Evolutionary conservation across 2,329 filamentous ascomycete species (phyloP), one percentile per base, ranked within the genome.

Genomic region (Fusarium vanettenii): DNA sequence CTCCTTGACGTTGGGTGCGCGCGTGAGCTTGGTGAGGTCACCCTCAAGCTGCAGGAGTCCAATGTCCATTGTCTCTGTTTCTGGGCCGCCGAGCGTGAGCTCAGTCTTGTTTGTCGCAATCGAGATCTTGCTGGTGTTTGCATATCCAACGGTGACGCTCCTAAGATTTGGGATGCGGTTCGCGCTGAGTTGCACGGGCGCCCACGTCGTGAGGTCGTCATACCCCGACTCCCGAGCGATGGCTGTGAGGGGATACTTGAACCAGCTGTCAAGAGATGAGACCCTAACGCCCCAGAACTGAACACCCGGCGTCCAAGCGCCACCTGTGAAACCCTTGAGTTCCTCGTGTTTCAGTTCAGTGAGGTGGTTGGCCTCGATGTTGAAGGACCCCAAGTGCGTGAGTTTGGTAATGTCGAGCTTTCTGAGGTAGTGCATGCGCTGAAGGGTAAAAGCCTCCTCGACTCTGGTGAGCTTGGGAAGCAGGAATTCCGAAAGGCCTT

Each of bases 221-320:
- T 52, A 52, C 10, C 7, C 25, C 29, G 25, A n/a, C n/a, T 29
- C 27, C 11, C 27, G 48, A 27, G 27, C 3, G 7, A 14, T 73
- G 52, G n/a, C 59, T 59, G 7, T n/a, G 16, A 75, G 66, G n/a
- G 72, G 72, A 37, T 73, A 61, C 39, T 41, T 71, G 64, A 67
- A 75, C 63, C 70, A 75, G 63, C 70, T 75, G 60, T 75, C 70
- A n/a, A 75, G 43, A 5, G 65, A 66, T 16, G 52, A 45, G 22
- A 73, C 50, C 8, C 45, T 63, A 5, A 64, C 59, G 2, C 27
- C 57, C 41, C n/a, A 55, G 20, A 74, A 68, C 5, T 33, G 10
- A 29, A 74, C 33, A 31, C 22, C 11, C 14, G 52, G 65, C 8
- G 66, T 48, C 22, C 50, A 64, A 22, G 62, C 60, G 13, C 55